These are phyloP conservation scores for Lentinula lateritia DNA, from an alignment of 768 basidiomycete genomes.

Conservation along the genomic window DNA sequence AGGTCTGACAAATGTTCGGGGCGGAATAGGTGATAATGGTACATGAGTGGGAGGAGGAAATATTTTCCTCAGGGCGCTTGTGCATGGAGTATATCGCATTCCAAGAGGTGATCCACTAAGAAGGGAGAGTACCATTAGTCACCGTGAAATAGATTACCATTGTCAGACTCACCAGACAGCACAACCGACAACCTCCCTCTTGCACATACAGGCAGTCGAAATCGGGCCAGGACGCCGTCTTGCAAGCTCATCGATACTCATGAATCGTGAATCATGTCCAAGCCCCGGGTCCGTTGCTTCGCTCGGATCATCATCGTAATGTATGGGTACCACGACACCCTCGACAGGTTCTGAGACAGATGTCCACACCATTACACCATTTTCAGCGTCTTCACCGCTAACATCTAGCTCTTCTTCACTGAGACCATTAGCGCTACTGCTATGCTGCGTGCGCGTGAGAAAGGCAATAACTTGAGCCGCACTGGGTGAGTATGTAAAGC, in stretches of 20 bases:
- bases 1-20: neutral
- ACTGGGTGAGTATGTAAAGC: neutral
- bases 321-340: conserved; percentile 46
- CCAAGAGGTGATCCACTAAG: conserved; percentile 60
- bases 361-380: conserved; percentile 40
- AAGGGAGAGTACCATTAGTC: conserved; percentile 9
- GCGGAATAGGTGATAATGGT: neutral
- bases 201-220: conserved; percentile 57
- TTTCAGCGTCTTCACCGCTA: neutral
- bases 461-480: conserved; percentile 1
- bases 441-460: neutral
- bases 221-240: neutral
- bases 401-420: neutral
- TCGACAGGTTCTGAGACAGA: conserved; percentile 48
- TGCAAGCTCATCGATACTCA: neutral
- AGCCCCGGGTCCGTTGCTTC: conserved; percentile 27
- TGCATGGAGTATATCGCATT: conserved; percentile 56
- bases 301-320: conserved; percentile 48
- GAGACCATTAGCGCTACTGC: no score
- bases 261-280: conserved; percentile 21
- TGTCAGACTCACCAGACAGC: conserved; percentile 40
- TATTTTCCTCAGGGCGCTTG: conserved; percentile 29
- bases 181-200: conserved; percentile 66
- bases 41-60: neutral
- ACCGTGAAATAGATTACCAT: neutral